phyloP scores from a whole-genome alignment of 1,139 yeast genomes.

The Arxiozyma slooffiae region DNA sequence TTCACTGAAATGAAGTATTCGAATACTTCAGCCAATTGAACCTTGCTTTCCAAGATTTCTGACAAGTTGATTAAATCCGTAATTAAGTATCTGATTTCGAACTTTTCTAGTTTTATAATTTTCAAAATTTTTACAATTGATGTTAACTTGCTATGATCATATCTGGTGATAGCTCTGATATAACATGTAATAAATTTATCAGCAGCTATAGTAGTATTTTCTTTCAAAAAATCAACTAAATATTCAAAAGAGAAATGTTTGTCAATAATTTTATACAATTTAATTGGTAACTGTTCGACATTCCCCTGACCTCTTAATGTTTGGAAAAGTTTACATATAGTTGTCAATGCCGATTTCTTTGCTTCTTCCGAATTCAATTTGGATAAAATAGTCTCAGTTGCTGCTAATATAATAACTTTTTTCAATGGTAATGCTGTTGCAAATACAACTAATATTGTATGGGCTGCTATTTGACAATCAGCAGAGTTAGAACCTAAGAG shows the following conservation, averaged over 20 bases:
- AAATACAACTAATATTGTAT: constrained; percentile 69
- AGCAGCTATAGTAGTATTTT: constrained; percentile 20
- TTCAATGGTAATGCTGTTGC: constrained; percentile 64
- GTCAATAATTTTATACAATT: constrained; percentile 30
- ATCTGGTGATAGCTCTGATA: constrained; percentile 33
- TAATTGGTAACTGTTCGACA: constrained; percentile 33
- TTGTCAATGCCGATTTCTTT: constrained; percentile 34
- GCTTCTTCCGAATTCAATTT: constrained; percentile 35
- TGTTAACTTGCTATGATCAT: constrained; percentile 31
- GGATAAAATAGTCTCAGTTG: constrained; percentile 56
- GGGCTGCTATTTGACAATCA: constrained; percentile 75
- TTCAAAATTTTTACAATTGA: constrained; percentile 28
- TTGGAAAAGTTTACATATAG: constrained; percentile 34
- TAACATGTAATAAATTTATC: constrained; percentile 33
- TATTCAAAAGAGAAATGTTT: constrained; percentile 17
- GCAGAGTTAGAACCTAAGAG: constrained; percentile 42
- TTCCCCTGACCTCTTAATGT: constrained; percentile 33
- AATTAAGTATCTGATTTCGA: constrained; percentile 32
- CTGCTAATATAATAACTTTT: constrained; percentile 52
- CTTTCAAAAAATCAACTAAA: constrained; percentile 22
- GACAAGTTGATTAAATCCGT: constrained; percentile 33
- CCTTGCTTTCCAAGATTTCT: constrained; percentile 32
- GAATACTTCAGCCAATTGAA: constrained; percentile 35
- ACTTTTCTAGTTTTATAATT: constrained; percentile 29
- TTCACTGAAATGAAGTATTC: constrained; percentile 38